A percentile compares a stretch with the other conserved stretches of the same genome.
Conservation (phyloP, 108 stramenopile species). For the Nannochloropsis gaditana region DNA sequence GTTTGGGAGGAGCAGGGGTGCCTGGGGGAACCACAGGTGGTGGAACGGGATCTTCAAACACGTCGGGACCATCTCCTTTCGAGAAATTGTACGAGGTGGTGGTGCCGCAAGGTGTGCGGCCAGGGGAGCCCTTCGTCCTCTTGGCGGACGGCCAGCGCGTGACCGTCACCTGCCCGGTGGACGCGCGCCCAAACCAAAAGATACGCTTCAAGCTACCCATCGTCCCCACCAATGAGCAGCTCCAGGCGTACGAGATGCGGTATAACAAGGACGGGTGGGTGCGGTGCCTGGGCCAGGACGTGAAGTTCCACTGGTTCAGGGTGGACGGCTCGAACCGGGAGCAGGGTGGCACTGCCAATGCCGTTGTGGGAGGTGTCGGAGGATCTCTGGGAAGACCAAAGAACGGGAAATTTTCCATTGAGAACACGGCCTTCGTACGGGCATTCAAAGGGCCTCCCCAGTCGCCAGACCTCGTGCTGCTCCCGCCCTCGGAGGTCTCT, state of each 20-base stretch:
- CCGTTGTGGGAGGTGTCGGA: neutral
- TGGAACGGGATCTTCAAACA: neutral
- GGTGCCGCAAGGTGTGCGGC: constrained; percentile 49
- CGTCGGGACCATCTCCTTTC: constrained; percentile 6
- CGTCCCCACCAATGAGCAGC: constrained; percentile 49
- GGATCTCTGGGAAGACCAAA: neutral
- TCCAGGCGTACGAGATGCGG: constrained; percentile 50
- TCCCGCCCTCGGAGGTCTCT: constrained; percentile 38
- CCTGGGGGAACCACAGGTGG: too few species aligned
- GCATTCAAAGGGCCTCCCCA: constrained; percentile 10
- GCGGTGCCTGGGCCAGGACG: constrained; percentile 48
- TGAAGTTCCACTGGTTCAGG: constrained; percentile 52
- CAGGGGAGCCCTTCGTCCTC: constrained; percentile 52
- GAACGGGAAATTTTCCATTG: neutral
- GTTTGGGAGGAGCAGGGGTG: neutral
- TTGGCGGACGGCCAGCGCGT: constrained; percentile 49
- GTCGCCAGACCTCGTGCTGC: constrained; percentile 5
- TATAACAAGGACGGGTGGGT: constrained; percentile 57
- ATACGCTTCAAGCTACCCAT: constrained; percentile 57
- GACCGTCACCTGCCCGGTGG: constrained; percentile 55
- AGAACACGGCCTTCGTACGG: constrained; percentile 25
- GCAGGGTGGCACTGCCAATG: neutral
- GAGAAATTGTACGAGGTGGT: constrained; percentile 50
- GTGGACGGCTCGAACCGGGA: constrained; percentile 30
- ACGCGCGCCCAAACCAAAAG: constrained; percentile 51